Conservation (phyloP, 345 rosid genomes). For the Pugionium cornutum region DNA sequence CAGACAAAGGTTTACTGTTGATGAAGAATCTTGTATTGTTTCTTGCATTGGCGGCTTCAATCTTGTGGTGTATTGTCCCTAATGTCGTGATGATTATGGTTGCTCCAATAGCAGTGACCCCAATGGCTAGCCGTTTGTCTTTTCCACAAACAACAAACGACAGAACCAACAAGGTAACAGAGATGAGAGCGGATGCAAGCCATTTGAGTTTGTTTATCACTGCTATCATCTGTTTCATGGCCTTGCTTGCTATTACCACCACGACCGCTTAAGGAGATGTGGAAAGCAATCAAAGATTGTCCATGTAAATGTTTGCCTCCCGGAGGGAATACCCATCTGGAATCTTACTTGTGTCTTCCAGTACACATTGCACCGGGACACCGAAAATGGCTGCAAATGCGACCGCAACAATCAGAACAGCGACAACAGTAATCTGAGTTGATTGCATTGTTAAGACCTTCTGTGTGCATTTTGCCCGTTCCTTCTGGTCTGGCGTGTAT, state of each 20-base stretch:
- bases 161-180: slow-evolving; percentile 70
- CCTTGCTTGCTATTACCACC: slow-evolving; percentile 80
- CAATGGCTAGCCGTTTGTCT: slow-evolving; percentile 66
- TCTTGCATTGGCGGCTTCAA: slow-evolving; percentile 66
- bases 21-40: slow-evolving; percentile 59
- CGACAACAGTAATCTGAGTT: slow-evolving; percentile 82
- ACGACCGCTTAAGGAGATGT: slow-evolving; percentile 71
- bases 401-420: slow-evolving; percentile 81
- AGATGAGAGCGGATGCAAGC: slow-evolving; percentile 76
- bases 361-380: slow-evolving; percentile 70
- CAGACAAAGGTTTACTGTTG: slow-evolving; percentile 49
- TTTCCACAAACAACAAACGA: slow-evolving; percentile 70
- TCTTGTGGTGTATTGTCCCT: slow-evolving; percentile 74
- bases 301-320: slow-evolving; percentile 52
- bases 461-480: slow-evolving; percentile 73
- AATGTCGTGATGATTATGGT: slow-evolving; percentile 75
- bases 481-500: slow-evolving; percentile 69
- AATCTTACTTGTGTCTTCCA: slow-evolving; percentile 45
- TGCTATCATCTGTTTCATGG: slow-evolving; percentile 90
- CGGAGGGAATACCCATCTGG: slow-evolving; percentile 58
- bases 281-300: slow-evolving; percentile 50
- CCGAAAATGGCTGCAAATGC: slow-evolving; percentile 88
- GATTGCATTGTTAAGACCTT: slow-evolving; percentile 89
- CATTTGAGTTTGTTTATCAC: slow-evolving; percentile 87
- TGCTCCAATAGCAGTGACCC: slow-evolving; percentile 78